These are phyloP conservation scores for Elsinoe perseae DNA, from an alignment of 2,329 filamentous ascomycete genomes.

Conservation along the genomic window DNA sequence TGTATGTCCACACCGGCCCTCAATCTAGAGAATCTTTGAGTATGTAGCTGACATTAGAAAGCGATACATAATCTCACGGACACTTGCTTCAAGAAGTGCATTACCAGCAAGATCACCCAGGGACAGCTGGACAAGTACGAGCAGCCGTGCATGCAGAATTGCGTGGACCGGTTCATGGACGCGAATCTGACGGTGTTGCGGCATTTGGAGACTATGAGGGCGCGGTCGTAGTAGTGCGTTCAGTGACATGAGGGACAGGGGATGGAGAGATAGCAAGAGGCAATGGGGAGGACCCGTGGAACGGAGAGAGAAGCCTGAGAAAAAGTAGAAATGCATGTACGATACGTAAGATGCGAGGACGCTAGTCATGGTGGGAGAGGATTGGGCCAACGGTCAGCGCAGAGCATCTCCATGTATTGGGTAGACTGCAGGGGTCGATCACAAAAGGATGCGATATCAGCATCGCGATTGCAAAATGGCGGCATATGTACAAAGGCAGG, in stretches of 20 bases:
- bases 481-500: neutral
- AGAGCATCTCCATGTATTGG: too few species aligned
- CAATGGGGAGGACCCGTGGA: too few species aligned
- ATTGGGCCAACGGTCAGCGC: neutral
- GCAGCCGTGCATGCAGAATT: slow-evolving; percentile 80
- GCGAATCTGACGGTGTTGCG: slow-evolving; percentile 76
- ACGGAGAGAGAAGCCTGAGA: too few species aligned
- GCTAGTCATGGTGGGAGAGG: neutral
- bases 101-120: slow-evolving; percentile 63
- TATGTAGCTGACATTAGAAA: slow-evolving; percentile 19
- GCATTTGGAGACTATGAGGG: slow-evolving; percentile 63
- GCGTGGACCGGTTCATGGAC: slow-evolving; percentile 89
- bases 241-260: neutral
- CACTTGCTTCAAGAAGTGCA: slow-evolving; percentile 91
- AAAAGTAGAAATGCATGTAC: neutral
- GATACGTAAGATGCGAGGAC: neutral
- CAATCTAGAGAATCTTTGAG: slow-evolving; percentile 20
- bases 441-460: too few species aligned
- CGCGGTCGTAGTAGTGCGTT: slow-evolving; percentile 1
- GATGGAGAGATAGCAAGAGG: neutral
- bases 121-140: slow-evolving; percentile 68
- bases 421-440: too few species aligned
- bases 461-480: neutral
- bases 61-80: slow-evolving; percentile 62
- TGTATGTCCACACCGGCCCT: slow-evolving; percentile 34